Base-by-base conservation (phyloP, 2,329 filamentous ascomycete species). In the Arthrinium phaeospermum region DNA sequence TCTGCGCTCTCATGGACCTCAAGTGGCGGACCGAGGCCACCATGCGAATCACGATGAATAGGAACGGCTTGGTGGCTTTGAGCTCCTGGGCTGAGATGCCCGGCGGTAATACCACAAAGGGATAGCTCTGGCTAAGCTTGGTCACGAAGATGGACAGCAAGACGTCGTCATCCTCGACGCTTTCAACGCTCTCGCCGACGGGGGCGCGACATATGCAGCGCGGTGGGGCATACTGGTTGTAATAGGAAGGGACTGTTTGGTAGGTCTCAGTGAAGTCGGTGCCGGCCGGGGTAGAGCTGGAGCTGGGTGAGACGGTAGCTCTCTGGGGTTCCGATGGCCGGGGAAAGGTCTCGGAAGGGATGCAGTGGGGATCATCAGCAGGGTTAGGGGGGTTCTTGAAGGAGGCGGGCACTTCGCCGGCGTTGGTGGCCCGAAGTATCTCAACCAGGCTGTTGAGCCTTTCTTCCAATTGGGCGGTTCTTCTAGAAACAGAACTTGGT, bases 21-120 rank as follows among this genome's bases (percentile, higher is more conserved):
- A 86, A 77, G 57, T 85, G 85, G 24, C 84, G 80, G 53, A 86
- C 84, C 0, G 86, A 88, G 0, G 86, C 81, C 0, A 88, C 85
- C 82, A 87, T 88, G 10, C 83, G 80, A 30, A 89, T 86, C 4
- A 85, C 82, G 0, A 84, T 79, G 79, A 88, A 86, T 3, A 89
- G 78, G 41, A 89, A 86, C 0, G 87, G 87, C 13, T 82, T 80
- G 0, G 79, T 82, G 0, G 80, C 75, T 16, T 80, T 80, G 1
- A 89, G 77, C 6, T 81, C 79, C 0, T 80, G 76, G 1, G 84
- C 83, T 0, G 81, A 81, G 0, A 82, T 79, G 0, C 75, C 76
- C 0, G 78, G 74, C 0, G 84, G 83, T 1, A 89, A 75, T 10
- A 85, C 75, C 7, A 89, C 86, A 49, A 89, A 88, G 0, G 87